phyloP scores from a whole-genome alignment of 768 basidiomycete species.

The Suillus weaverae region DNA sequence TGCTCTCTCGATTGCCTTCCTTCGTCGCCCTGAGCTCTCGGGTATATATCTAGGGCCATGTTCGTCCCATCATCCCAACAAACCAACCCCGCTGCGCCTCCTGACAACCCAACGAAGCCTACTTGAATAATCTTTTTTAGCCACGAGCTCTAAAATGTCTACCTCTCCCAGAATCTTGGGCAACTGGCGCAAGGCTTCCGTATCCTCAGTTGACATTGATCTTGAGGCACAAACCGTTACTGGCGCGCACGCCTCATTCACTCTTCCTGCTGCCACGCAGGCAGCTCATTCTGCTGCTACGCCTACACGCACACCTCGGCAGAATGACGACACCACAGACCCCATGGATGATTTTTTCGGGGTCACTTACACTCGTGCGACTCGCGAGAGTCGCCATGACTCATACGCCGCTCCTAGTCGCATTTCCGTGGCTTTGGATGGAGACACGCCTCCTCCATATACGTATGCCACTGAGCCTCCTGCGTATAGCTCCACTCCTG shows the following conservation, averaged over 20 bases:
- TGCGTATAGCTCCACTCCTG: slow-evolving; percentile 31
- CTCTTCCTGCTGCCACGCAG: slow-evolving; percentile 11
- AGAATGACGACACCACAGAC: slow-evolving; percentile 1
- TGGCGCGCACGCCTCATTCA: slow-evolving; percentile 8
- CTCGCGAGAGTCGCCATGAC: slow-evolving; percentile 36
- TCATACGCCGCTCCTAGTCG: slow-evolving; percentile 8
- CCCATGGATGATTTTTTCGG: slow-evolving; percentile 33
- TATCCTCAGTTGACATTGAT: slow-evolving; percentile 12
- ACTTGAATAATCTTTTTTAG: background rate
- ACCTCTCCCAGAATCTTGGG: slow-evolving; percentile 14
- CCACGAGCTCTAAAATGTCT: slow-evolving; percentile 10
- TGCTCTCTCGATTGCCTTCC: slow-evolving; percentile 9
- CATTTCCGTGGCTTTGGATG: slow-evolving; percentile 12
- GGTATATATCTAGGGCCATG: slow-evolving; percentile 13
- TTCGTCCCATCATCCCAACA: slow-evolving; percentile 7
- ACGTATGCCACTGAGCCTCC: slow-evolving; percentile 29
- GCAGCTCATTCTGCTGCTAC: slow-evolving; percentile 6
- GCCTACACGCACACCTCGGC: slow-evolving; percentile 11
- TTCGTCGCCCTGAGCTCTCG: background rate
- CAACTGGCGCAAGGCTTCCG: slow-evolving; percentile 16
- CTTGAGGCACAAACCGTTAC: slow-evolving; percentile 20
- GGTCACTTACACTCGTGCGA: slow-evolving; percentile 21
- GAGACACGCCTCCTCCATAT: slow-evolving; percentile 31
- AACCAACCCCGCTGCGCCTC: background rate
- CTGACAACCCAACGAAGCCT: background rate